These are phyloP conservation scores for Ophiostoma quercus DNA, from an alignment of 2,329 filamentous ascomycete species.

Conservation along the genomic window DNA sequence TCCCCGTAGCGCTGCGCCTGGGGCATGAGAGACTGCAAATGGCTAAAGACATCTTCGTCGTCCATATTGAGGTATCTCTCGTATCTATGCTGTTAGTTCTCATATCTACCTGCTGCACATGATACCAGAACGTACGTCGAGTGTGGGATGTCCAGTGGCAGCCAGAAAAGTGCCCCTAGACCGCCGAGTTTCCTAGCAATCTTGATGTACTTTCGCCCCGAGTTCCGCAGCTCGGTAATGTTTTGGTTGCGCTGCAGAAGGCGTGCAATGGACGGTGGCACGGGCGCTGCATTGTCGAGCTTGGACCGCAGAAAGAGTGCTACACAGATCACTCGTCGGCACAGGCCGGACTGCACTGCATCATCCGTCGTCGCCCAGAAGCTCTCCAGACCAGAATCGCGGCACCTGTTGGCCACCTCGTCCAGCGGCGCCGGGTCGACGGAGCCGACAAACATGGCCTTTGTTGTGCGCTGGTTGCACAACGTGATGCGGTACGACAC, in stretches of 20 bases:
- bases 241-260: conserved; percentile 29
- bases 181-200: conserved; percentile 33
- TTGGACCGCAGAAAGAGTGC: conserved; percentile 33
- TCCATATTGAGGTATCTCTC: conserved; percentile 36
- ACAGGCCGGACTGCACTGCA: conserved; percentile 29
- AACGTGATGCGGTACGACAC: conserved; percentile 33
- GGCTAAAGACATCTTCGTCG: conserved; percentile 33
- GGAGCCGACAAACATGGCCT: conserved; percentile 30
- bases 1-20: conserved; percentile 24
- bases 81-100: conserved; percentile 28
- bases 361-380: conserved; percentile 30
- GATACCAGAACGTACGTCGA: conserved; percentile 31
- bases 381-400: conserved; percentile 20
- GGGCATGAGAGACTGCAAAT: conserved; percentile 29
- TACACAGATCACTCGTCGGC: conserved; percentile 32
- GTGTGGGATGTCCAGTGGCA: conserved; percentile 33
- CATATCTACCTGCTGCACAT: neutral
- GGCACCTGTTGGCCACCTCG: conserved; percentile 22
- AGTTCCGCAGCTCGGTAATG: conserved; percentile 32
- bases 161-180: conserved; percentile 34
- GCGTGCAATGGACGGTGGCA: conserved; percentile 28
- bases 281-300: conserved; percentile 28
- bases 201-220: conserved; percentile 36
- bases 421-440: conserved; percentile 26
- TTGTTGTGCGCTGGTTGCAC: conserved; percentile 33